A percentile compares a stretch with the other conserved stretches of the same genome.
phyloP scores from a whole-genome alignment of 441 rosid species.

The Euphorbia celastroides region DNA sequence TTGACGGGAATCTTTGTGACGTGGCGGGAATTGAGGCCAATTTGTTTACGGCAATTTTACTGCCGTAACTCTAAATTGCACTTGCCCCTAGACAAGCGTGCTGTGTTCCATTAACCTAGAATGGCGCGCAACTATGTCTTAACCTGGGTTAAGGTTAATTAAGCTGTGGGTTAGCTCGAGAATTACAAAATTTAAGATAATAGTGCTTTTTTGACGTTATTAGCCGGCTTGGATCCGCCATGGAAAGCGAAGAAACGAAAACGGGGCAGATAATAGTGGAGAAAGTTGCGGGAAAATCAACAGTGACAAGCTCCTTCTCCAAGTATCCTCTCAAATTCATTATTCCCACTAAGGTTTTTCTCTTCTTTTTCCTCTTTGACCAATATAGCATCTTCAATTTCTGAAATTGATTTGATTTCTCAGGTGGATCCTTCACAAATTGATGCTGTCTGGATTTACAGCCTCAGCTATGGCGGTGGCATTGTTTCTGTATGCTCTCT shows the following conservation, averaged over 20 bases:
- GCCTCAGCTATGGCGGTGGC: slow-evolving; percentile 89
- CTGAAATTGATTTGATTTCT: slow-evolving; percentile 2
- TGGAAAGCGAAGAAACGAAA: slow-evolving; percentile 30
- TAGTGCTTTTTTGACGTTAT: neutral
- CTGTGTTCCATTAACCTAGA: no score
- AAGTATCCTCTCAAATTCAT: slow-evolving; percentile 95
- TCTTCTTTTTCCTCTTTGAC: neutral
- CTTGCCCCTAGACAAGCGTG: neutral
- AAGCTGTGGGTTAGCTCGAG: neutral
- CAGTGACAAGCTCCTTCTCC: slow-evolving; percentile 68
- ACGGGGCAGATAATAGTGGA: slow-evolving; percentile 64
- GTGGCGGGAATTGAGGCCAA: neutral
- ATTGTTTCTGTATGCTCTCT: slow-evolving; percentile 64
- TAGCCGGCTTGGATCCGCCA: neutral
- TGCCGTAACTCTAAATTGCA: neutral
- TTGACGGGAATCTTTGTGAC: neutral
- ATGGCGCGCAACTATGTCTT: no score
- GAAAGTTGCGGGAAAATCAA: slow-evolving; percentile 66
- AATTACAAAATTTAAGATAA: neutral
- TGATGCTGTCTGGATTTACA: slow-evolving; percentile 89
- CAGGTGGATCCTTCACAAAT: slow-evolving; percentile 69
- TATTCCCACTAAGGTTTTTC: slow-evolving; percentile 62
- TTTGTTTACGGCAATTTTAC: neutral
- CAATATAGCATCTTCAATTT: neutral
- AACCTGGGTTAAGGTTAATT: no score